Base-by-base conservation (phyloP, 2,329 filamentous ascomycete species). In the Penicillium sp. region DNA sequence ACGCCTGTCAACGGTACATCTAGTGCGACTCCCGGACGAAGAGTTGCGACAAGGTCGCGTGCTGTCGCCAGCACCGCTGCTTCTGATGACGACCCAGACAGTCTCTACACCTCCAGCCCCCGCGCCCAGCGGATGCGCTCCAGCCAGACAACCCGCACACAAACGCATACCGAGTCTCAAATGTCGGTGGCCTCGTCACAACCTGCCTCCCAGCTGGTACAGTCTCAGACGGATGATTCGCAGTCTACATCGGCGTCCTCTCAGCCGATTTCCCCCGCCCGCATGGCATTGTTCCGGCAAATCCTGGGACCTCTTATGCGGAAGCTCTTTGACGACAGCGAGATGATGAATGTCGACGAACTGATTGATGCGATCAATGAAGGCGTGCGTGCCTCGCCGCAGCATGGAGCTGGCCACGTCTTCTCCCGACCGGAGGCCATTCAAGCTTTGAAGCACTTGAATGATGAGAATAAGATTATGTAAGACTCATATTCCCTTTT, bases 391-490 rank as follows among this genome's bases (percentile, higher is more conserved):
- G 62, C 47, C 4, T 58, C 60, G 0, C 53, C 57, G 4, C 70
- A 37, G 60, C 70, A 72, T 26, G 78, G 77, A 4, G 78, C 79
- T 6, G 69, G 73, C 36, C 66, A 71, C 11, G 70, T 76, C 34
- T 98, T 95, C 70, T 78, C 75, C 26, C 78, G 78, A 34, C 75
- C 74, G 0, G 93, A 98, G 70, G 88, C 86, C 0, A 73, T 85
- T 49, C 80, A 84, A 67, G 90, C 89, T 39, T 73, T 98, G 48
- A 81, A 82, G 68, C 83, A 79, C 65, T 84, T 98, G 81, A 85
- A 88, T 61, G 83, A 87, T 55, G 76, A 79, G 59, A 96, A 96
- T 68, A 84, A 91, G 74, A 84, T 98, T 64, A 98, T 98, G 90
- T 91, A 75, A 80, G 87, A 18, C 18, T 18, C 18, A 3, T 18